Conservation (phyloP, 768 basidiomycete genomes). For the Suillus subluteus region DNA sequence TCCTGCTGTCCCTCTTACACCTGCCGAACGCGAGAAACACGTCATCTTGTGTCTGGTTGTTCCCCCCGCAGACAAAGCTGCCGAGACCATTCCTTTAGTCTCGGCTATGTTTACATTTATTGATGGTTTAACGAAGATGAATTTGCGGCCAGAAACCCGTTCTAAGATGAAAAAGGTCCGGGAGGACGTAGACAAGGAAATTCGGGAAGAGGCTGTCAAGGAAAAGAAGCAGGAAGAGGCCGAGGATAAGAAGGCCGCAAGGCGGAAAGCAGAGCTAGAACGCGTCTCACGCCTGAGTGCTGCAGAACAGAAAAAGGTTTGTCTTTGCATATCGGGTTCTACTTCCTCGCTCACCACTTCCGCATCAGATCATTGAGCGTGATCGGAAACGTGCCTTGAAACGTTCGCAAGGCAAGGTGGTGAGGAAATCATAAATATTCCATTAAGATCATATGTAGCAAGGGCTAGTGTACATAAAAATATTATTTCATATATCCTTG, state of each 20-base stretch:
- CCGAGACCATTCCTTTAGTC: conserved; percentile 61
- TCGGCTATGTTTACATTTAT: conserved; percentile 73
- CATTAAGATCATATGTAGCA: neutral
- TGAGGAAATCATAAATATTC: conserved; percentile 47
- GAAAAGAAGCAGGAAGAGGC: conserved; percentile 74
- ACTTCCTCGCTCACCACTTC: neutral
- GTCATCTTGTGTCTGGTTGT: conserved; percentile 68
- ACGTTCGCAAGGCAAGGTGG: conserved; percentile 69
- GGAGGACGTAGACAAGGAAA: conserved; percentile 68
- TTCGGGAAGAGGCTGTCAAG: conserved; percentile 67
- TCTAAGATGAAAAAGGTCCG: conserved; percentile 74
- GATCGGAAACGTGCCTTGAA: conserved; percentile 74
- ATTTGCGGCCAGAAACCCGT: conserved; percentile 81
- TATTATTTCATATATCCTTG: conserved; percentile 2
- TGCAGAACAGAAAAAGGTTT: conserved; percentile 82
- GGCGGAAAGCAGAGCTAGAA: conserved; percentile 75
- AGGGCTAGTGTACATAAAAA: conserved; percentile 3
- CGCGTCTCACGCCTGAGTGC: conserved; percentile 72
- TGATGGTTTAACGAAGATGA: conserved; percentile 62
- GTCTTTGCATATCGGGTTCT: conserved; percentile 13
- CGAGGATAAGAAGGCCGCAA: conserved; percentile 73
- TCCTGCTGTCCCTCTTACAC: conserved; percentile 54
- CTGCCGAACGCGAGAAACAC: conserved; percentile 66
- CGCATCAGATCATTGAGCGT: conserved; percentile 63
- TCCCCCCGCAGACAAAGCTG: conserved; percentile 52